phyloP scores from a whole-genome alignment of 441 rosid genomes.

The Eutrema salsugineum region DNA sequence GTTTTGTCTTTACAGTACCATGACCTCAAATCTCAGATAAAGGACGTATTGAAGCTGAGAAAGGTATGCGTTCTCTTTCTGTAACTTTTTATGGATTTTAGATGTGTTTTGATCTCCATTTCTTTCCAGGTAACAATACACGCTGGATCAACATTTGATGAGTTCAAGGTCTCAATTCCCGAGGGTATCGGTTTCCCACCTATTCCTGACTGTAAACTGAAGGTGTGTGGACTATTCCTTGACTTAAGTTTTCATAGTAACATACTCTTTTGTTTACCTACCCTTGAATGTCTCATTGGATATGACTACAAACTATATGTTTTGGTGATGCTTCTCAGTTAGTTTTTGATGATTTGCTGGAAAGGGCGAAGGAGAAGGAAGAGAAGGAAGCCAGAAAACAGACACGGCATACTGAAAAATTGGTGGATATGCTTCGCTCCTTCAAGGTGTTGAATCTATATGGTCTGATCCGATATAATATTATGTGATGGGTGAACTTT shows the following conservation, averaged over 20 bases:
- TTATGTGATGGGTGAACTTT: constrained; percentile 22
- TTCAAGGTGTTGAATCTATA: constrained; percentile 42
- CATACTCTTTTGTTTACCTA: neutral
- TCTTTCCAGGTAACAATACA: constrained; percentile 44
- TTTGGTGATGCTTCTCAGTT: constrained; percentile 40
- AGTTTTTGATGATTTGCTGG: constrained; percentile 60
- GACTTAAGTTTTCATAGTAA: neutral
- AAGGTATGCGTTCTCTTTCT: constrained; percentile 36
- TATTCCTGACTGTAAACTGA: constrained; percentile 47
- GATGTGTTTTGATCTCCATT: constrained; percentile 20
- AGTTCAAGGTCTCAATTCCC: constrained; percentile 50
- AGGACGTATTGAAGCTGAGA: constrained; percentile 54
- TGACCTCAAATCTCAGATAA: constrained; percentile 56
- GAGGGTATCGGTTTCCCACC: constrained; percentile 41
- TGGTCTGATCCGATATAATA: constrained; percentile 8
- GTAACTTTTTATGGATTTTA: constrained; percentile 6
- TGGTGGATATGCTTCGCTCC: constrained; percentile 41
- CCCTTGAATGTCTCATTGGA: constrained; percentile 14
- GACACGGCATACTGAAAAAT: constrained; percentile 52
- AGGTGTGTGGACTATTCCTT: constrained; percentile 33
- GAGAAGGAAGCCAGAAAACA: constrained; percentile 65
- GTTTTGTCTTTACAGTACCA: constrained; percentile 43
- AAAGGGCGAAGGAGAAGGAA: constrained; percentile 60
- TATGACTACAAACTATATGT: constrained; percentile 19
- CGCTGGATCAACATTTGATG: constrained; percentile 51